Evolutionary conservation across 2,329 filamentous ascomycete species (phyloP), one percentile per base, ranked within the genome.

Genomic region (Neopestalotiopsis clavispora): DNA sequence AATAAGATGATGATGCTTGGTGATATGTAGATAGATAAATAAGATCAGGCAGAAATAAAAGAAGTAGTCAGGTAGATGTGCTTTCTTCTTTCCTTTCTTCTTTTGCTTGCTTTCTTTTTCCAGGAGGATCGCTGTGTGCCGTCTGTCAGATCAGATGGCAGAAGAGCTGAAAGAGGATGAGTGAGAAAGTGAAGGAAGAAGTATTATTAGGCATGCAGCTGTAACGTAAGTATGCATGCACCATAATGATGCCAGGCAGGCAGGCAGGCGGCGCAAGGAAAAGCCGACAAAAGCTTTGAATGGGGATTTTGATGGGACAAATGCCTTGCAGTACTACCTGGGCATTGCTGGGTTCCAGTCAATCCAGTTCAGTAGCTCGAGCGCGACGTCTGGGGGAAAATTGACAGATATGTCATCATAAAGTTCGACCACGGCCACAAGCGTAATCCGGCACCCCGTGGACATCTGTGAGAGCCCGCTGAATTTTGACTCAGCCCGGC

Each of bases 391-490:
- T 34, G 59, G 30, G n/a, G 59, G 59, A 34, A 20, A n/a, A n/a
- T 38, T 20, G 23, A 30, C 59, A 4, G 59, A 62, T 62, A 62
- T 62, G 59, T 62, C 59, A 62, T 62, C 59, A 62, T 62, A 42
- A 62, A 62, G 28, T 62, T 62, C 34, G 30, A 62, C 59, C 28
- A 62, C 28, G 13, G 59, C 59, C n/a, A 62, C 28, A 13, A 62
- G 59, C 59, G 59, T 34, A 17, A 62, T 62, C 59, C 59, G 30
- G 59, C 59, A 62, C 6, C 10, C 34, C 34, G 34, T 38, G 34
- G 34, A 38, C 59, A 40, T 20, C 28, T 62, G 30, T 28, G n/a
- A 62, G 40, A 62, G 59, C 32, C 59, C 59, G 59, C 23, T 30
- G 23, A 23, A 52, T n/a, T 52, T 62, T 34, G 32, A 62, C 59